Conservation (phyloP, 108 stramenopile species). For the Skeletonema marinoi region DNA sequence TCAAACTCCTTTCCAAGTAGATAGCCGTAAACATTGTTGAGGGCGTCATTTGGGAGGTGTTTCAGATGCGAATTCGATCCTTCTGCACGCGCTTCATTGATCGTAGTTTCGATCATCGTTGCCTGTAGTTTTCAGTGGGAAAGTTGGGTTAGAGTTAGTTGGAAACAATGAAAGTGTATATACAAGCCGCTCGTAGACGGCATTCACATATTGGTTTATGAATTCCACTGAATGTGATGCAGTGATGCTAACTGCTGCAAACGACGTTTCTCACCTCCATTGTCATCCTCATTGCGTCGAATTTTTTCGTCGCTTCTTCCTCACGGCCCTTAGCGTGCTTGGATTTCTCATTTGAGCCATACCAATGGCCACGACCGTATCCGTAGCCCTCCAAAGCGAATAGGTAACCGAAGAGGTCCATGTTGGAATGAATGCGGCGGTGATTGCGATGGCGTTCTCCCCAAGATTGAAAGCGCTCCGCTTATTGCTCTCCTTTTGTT, state of each 20-base stretch:
- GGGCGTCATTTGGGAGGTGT: not conserved
- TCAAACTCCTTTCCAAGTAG: not conserved
- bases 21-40: not conserved
- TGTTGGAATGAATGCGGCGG: not conserved
- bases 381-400: not conserved
- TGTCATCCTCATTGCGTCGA: not conserved
- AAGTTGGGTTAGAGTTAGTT: too few relatives aligned
- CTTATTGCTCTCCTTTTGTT: too few relatives aligned
- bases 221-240: too few relatives aligned
- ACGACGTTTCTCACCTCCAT: too few relatives aligned
- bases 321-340: not conserved
- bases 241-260: too few relatives aligned
- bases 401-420: not conserved
- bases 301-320: not conserved
- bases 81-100: not conserved
- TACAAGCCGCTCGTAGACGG: too few relatives aligned
- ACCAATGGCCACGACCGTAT: not conserved
- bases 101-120: not conserved
- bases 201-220: too few relatives aligned
- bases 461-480: too few relatives aligned
- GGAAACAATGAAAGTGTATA: too few relatives aligned
- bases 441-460: too few relatives aligned
- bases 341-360: not conserved
- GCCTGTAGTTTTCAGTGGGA: too few relatives aligned
- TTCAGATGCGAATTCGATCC: not conserved